These are phyloP conservation scores for Candida multigemmis DNA, from an alignment of 805 yeast species.

Conservation along the genomic window DNA sequence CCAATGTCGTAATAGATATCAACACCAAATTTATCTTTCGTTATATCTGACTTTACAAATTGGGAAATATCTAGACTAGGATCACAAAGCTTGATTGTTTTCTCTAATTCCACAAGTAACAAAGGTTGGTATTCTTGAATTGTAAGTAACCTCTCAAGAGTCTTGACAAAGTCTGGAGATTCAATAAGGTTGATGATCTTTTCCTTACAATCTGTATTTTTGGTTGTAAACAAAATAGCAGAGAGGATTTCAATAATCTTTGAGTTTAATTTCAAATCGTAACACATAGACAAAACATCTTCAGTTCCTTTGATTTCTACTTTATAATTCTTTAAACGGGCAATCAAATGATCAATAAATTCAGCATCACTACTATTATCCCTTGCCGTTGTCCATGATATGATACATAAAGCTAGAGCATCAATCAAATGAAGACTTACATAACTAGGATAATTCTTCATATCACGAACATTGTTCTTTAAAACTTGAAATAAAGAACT, in stretches of 20 bases:
- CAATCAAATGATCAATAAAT: conserved; percentile 35
- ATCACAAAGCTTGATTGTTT: conserved; percentile 40
- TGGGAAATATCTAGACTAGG: conserved; percentile 37
- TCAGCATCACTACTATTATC: conserved; percentile 34
- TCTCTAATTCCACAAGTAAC: conserved; percentile 36
- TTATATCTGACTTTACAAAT: conserved; percentile 41
- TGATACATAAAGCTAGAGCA: conserved; percentile 65
- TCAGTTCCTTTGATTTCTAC: conserved; percentile 9
- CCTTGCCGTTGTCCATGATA: conserved; percentile 65
- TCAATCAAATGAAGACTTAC: conserved; percentile 64
- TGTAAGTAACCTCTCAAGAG: conserved; percentile 21
- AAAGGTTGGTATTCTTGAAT: conserved; percentile 38
- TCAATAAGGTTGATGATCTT: conserved; percentile 35
- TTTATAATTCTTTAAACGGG: conserved; percentile 15
- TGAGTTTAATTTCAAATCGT: conserved; percentile 50
- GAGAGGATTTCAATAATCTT: conserved; percentile 73
- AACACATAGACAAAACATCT: conserved; percentile 31
- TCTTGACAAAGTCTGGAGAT: conserved; percentile 23
- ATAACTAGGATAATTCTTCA: conserved; percentile 48
- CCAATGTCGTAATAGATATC: conserved; percentile 49
- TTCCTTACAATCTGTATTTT: conserved; percentile 28
- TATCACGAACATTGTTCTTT: conserved; percentile 43
- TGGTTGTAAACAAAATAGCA: conserved; percentile 53
- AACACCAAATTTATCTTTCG: conserved; percentile 41
- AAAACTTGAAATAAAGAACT: conserved; percentile 45